Conservation (phyloP, 371 early-diverging fungal species). For the Mortierella sp. region DNA sequence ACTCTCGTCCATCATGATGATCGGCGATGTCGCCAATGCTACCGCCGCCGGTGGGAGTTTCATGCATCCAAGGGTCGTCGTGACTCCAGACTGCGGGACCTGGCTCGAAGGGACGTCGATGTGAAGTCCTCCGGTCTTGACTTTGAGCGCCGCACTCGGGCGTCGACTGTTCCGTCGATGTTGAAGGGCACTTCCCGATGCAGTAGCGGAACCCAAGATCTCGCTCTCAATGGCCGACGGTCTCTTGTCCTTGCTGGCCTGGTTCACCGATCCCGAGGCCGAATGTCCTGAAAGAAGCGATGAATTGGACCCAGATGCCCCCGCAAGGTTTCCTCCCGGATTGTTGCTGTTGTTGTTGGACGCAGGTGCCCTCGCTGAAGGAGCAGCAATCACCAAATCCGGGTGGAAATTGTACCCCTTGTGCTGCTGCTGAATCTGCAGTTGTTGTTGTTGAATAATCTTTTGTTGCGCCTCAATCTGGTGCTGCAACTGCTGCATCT, state of each 20-base stretch:
- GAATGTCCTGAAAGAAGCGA: not conserved
- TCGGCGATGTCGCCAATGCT: constrained; percentile 11
- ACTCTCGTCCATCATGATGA: constrained; percentile 48
- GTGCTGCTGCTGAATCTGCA: constrained; percentile 18
- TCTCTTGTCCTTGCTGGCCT: not conserved
- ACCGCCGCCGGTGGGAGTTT: not conserved
- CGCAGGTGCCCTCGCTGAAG: not conserved
- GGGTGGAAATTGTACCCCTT: constrained; percentile 12
- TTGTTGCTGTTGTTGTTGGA: not conserved
- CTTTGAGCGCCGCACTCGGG: not conserved
- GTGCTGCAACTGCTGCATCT: constrained; percentile 25
- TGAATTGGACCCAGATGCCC: not conserved
- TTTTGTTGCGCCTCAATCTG: constrained; percentile 32
- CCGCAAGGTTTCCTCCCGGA: not conserved
- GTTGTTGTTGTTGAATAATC: constrained; percentile 23
- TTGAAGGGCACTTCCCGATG: not conserved
- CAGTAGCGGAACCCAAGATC: not conserved
- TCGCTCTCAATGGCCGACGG: not conserved
- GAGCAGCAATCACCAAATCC: constrained; percentile 14
- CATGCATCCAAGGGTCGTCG: not conserved
- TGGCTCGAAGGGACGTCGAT: constrained; percentile 12
- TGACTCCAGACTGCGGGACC: not conserved
- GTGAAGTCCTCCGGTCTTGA: constrained; percentile 1
- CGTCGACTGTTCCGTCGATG: not conserved
- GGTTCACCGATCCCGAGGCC: not conserved